These are phyloP conservation scores for Paecilomyces formosus DNA, from an alignment of 2,329 filamentous ascomycete species.

Conservation along the genomic window DNA sequence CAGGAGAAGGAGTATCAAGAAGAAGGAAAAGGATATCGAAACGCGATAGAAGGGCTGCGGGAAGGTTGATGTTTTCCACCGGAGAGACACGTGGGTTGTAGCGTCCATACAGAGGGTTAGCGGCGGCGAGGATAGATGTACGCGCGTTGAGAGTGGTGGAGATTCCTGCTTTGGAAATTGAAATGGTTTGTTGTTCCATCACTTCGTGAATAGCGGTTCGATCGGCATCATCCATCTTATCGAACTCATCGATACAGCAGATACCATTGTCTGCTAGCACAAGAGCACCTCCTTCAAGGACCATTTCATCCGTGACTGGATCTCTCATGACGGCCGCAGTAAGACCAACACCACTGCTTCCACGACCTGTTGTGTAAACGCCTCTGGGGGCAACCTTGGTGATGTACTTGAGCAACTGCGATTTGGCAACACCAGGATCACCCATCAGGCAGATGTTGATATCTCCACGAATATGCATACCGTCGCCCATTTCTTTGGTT, in stretches of 20 bases:
- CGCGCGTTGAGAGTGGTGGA: constrained; percentile 94
- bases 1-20: constrained; percentile 84
- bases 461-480: constrained; percentile 97
- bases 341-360: constrained; percentile 72
- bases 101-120: constrained; percentile 93
- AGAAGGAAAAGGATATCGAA: constrained; percentile 97
- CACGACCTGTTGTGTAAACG: constrained; percentile 75
- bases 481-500: constrained; percentile 92
- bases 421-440: constrained; percentile 98
- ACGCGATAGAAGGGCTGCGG: constrained; percentile 91
- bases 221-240: constrained; percentile 76
- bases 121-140: constrained; percentile 90
- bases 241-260: constrained; percentile 79
- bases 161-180: constrained; percentile 84
- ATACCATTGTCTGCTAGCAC: constrained; percentile 75
- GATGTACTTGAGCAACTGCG: constrained; percentile 95
- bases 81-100: constrained; percentile 97
- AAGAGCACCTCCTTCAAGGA: constrained; percentile 71
- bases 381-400: constrained; percentile 94
- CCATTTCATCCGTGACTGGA: constrained; percentile 70
- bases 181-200: constrained; percentile 83
- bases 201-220: constrained; percentile 79
- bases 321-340: constrained; percentile 76
- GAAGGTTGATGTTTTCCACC: constrained; percentile 98
- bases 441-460: constrained; percentile 99